Evolutionary conservation across 768 basidiomycete species (phyloP), one percentile per base, ranked within the genome.

Genomic region (Mycena vitilis): DNA sequence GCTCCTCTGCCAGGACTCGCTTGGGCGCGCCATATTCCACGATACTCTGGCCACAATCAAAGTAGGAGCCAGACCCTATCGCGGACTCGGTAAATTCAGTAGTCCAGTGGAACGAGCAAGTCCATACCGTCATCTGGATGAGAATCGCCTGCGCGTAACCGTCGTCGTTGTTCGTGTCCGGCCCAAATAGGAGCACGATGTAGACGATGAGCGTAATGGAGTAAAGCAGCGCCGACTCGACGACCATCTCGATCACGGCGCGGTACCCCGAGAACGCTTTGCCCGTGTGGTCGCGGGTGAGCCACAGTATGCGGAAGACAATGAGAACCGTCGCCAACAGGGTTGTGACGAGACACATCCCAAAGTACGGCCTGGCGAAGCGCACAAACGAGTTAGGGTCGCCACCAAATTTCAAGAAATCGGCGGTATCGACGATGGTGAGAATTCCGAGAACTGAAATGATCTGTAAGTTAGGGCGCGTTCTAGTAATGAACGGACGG

Each of bases 1-100:
- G 47, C 54, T 65, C 38, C 68, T 53, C 60, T 70, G 68, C 68
- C 68, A 70, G 45, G 68, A 70, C 60, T 63, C 61, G 60, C 68
- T 70, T 12, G 68, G 68, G 2, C 68, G 63, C 9, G 68, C 68
- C 30, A 70, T 48, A 1, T 64, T 64, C 20, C 65, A 65, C 10
- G 68, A 70, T 7, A 70, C 68, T 34, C 68, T 63, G 11, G 68
- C 68, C 18, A 70, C 68, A 34, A 70, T 70, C 16, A 70, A 23
- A 8, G 68, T 70, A 18, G 68, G 68, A 6, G 68, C 68, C 12
- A 70, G 65, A n/a, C 68, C 68, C 64, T 70, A 51, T 53, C n/a
- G n/a, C n/a, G n/a, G n/a, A n/a, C n/a, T n/a, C n/a, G n/a, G n/a
- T n/a, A n/a, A n/a, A n/a, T n/a, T n/a, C n/a, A n/a, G n/a, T n/a